phyloP scores from a whole-genome alignment of 2,329 filamentous ascomycete genomes.

The Ascochyta pisi region DNA sequence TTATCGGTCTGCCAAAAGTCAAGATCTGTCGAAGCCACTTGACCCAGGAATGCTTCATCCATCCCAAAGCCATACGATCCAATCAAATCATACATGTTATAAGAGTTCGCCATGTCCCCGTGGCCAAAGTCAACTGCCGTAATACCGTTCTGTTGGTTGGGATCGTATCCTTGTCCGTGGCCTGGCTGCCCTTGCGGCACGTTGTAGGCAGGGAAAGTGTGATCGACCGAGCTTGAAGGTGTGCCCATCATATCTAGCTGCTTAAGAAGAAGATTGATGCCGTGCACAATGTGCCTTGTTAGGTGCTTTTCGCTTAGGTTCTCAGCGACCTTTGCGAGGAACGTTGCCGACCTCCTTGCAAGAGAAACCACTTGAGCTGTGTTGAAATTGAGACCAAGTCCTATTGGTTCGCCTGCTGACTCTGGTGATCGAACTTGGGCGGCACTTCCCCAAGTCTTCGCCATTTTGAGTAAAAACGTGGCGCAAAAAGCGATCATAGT shows the following conservation, averaged over 20 bases:
- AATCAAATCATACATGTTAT: slow-evolving; percentile 35
- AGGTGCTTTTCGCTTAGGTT: slow-evolving; percentile 42
- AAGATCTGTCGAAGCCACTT: slow-evolving; percentile 37
- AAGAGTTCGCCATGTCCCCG: slow-evolving; percentile 15
- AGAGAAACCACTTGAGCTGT: slow-evolving; percentile 39
- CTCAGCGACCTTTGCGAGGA: slow-evolving; percentile 36
- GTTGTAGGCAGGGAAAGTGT: slow-evolving; percentile 12
- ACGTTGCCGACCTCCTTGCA: slow-evolving; percentile 33
- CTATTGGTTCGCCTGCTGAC: slow-evolving; percentile 33
- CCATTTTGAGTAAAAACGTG: slow-evolving; percentile 60
- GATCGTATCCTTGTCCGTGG: slow-evolving; percentile 6
- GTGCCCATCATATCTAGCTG: slow-evolving; percentile 35
- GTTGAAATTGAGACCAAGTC: slow-evolving; percentile 42
- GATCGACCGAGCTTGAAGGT: slow-evolving; percentile 20
- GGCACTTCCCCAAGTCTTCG: slow-evolving; percentile 53
- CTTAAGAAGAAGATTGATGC: slow-evolving; percentile 37
- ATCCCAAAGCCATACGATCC: slow-evolving; percentile 44
- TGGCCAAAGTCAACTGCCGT: slow-evolving; percentile 16
- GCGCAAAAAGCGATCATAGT: slow-evolving; percentile 62
- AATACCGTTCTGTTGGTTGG: slow-evolving; percentile 1
- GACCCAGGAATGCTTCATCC: slow-evolving; percentile 41
- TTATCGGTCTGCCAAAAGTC: slow-evolving; percentile 40
- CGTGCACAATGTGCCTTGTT: slow-evolving; percentile 38
- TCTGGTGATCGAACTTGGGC: slow-evolving; percentile 36
- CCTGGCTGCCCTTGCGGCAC: slow-evolving; percentile 3